Percentiles rank a stretch among this genome's conserved stretches.
These are phyloP conservation scores for Asterophora lycoperdoides DNA, from an alignment of 768 basidiomycete species.

Conservation along the genomic window DNA sequence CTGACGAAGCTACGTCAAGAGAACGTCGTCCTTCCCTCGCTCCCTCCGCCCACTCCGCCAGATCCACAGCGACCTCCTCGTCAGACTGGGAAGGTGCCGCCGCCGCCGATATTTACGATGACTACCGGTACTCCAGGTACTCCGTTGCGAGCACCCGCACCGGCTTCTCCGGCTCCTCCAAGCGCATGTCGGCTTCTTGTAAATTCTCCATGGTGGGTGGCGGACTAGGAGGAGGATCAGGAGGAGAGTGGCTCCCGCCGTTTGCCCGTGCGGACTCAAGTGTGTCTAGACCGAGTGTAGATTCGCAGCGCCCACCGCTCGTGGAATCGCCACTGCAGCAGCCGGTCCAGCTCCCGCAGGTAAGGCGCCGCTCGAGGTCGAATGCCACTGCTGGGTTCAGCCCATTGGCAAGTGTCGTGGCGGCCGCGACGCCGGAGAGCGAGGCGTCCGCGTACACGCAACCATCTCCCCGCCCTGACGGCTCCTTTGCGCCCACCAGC, in stretches of 20 bases:
- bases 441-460: background rate
- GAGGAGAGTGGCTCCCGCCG: background rate
- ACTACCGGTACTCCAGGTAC: slow-evolving; percentile 68
- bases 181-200: slow-evolving; percentile 2
- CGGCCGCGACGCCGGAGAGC: background rate
- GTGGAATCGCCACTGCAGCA: too few relatives aligned
- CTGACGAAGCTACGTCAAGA: background rate
- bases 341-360: too few relatives aligned
- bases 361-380: background rate
- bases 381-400: slow-evolving; percentile 13
- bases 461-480: background rate
- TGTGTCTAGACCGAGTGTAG: background rate
- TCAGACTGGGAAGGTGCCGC: slow-evolving; percentile 56
- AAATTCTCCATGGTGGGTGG: background rate
- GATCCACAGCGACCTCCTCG: slow-evolving; percentile 8
- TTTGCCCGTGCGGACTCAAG: slow-evolving; percentile 3
- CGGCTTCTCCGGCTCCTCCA: background rate
- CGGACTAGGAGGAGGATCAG: background rate
- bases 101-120: slow-evolving; percentile 72
- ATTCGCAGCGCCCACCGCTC: too few relatives aligned
- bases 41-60: slow-evolving; percentile 17
- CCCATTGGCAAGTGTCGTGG: background rate
- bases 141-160: slow-evolving; percentile 44
- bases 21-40: slow-evolving; percentile 9
- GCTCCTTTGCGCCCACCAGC: background rate